A percentile compares a stretch with the other conserved stretches of the same genome.
Evolutionary conservation across 2,329 filamentous ascomycete species (phyloP).

Genomic region (Penicillium brevicompactum): DNA sequence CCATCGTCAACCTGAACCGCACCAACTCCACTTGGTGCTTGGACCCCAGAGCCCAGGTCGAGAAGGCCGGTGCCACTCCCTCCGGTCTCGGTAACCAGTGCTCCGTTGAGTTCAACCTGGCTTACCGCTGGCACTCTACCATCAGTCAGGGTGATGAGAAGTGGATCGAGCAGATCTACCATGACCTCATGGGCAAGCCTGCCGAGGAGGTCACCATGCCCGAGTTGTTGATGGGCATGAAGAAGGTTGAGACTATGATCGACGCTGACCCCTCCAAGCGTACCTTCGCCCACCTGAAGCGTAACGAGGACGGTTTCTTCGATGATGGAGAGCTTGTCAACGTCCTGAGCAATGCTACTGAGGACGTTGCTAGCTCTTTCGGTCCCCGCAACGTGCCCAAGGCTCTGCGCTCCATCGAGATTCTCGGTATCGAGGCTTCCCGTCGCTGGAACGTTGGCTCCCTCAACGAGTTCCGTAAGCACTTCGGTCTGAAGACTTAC

Average conservation of each 20-base stretch:
- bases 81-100: conserved; percentile 79
- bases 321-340: conserved; percentile 74
- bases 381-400: conserved; percentile 74
- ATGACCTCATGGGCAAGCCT: conserved; percentile 63
- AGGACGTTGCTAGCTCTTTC: conserved; percentile 68
- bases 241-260: conserved; percentile 63
- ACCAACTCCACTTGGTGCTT: conserved; percentile 78
- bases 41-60: conserved; percentile 72
- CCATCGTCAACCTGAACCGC: conserved; percentile 72
- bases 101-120: conserved; percentile 85
- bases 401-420: conserved; percentile 73
- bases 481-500: conserved; percentile 76
- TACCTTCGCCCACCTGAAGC: conserved; percentile 66
- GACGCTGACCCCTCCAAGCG: conserved; percentile 69
- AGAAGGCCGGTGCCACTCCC: conserved; percentile 61
- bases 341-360: conserved; percentile 68
- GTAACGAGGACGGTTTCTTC: conserved; percentile 68
- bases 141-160: conserved; percentile 75
- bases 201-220: conserved; percentile 57
- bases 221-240: conserved; percentile 65
- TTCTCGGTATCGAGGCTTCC: conserved; percentile 77
- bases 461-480: conserved; percentile 82
- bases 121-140: conserved; percentile 84
- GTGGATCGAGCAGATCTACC: conserved; percentile 74
- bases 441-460: conserved; percentile 76